Conservation (phyloP, 495 filamentous ascomycete species). For the Trichoderma orchidacearum region DNA sequence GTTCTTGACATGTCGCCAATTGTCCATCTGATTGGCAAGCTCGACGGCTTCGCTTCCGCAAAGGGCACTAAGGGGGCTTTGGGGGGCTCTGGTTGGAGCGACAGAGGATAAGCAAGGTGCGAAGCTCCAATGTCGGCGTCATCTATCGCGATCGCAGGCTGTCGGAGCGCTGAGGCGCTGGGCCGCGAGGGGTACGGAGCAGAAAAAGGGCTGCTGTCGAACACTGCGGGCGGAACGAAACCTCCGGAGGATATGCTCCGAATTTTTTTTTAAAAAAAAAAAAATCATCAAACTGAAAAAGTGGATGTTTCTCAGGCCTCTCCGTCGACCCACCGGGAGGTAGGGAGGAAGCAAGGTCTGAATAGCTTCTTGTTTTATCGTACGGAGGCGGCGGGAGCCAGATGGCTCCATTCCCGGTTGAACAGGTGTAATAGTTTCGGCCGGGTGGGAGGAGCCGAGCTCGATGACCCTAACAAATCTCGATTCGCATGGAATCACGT, state of each 20-base stretch:
- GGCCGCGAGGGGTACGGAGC: too few species aligned
- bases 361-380: background rate
- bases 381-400: background rate
- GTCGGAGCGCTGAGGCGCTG: background rate
- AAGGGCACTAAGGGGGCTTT: background rate
- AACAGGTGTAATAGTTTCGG: background rate
- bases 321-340: background rate
- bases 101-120: background rate
- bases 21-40: background rate
- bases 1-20: background rate
- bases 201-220: background rate
- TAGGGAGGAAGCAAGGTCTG: background rate
- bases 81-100: background rate
- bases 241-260: background rate
- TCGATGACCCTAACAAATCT: background rate
- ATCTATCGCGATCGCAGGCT: background rate
- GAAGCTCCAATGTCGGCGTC: background rate
- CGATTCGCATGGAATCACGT: background rate
- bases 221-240: background rate
- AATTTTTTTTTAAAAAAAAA: too few species aligned
- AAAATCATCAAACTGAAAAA: too few species aligned
- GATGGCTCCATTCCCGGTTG: background rate
- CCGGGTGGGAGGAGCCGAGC: background rate
- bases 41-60: background rate
- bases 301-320: background rate